Evolutionary conservation across 2,329 filamentous ascomycete genomes (phyloP), one percentile per base, ranked within the genome.

Genomic region (Botrytis tulipae): DNA sequence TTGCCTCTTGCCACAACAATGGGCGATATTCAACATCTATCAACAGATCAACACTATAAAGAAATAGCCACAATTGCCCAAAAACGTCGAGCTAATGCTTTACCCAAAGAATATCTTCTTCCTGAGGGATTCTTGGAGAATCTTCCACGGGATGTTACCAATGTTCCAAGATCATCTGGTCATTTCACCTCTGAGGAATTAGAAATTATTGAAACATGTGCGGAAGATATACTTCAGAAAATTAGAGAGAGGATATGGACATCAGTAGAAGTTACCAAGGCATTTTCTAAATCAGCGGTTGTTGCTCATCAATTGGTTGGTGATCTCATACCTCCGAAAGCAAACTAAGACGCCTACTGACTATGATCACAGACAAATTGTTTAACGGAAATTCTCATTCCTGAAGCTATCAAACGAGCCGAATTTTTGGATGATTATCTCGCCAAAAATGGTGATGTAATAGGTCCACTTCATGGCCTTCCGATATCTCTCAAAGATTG

Each of bases 311-410:
- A 86, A 75, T 80, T 84, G 73, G 82, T 87, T 79, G 65, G 74
- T 76, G 42, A 25, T 48, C 9, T 42, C 46, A 35, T 35, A 20
- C 25, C 10, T 22, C 22, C 20, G 18, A 35, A 7, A 3, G 40
- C 12, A 57, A 40, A 35, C 29, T 4, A 32, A 57, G 25, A 29
- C n/a, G 20, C 35, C 22, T 35, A 71, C 57, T 40, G 57, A 70
- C 7, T 40, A 44, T 57, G 5, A 32, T 20, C 18, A 48, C 54
- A 88, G 86, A 89, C 86, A 57, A 90, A 90, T 75, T 90, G 89
- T 78, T 80, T 91, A 6, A 88, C 86, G 0, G 87, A 90, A 75
- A 85, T 86, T 37, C 84, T 90, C 72, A 88, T 89, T 76, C 81
- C 85, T 16, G 84, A 86, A 78, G 87, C 87, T 4, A 82, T 89